Evolutionary conservation across 495 filamentous ascomycete species (phyloP).

Genomic region (Hypoxylon trugodes): DNA sequence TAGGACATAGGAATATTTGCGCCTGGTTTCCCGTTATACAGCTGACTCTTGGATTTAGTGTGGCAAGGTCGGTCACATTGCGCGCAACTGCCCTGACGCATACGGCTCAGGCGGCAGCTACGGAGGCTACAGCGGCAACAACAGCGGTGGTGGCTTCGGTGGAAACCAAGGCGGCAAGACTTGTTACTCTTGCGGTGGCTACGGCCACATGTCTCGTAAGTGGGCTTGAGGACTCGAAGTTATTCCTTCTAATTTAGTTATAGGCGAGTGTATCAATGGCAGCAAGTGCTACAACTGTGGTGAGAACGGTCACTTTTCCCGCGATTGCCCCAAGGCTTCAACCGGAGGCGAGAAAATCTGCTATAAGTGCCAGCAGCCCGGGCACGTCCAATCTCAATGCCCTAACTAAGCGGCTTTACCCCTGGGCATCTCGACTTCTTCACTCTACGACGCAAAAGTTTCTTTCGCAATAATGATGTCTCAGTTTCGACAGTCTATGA

Average conservation of each 20-base stretch:
- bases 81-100: slow-evolving; percentile 87
- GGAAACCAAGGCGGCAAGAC: slow-evolving; percentile 71
- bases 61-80: slow-evolving; percentile 95
- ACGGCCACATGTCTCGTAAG: slow-evolving; percentile 91
- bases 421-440: slow-evolving; percentile 15
- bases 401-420: slow-evolving; percentile 61
- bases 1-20: slow-evolving; percentile 18
- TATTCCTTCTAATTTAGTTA: slow-evolving; percentile 22
- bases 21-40: not conserved
- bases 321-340: slow-evolving; percentile 92
- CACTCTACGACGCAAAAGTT: slow-evolving; percentile 46
- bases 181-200: slow-evolving; percentile 96
- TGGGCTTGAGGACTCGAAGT: slow-evolving; percentile 10
- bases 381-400: slow-evolving; percentile 94
- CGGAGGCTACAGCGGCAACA: slow-evolving; percentile 51
- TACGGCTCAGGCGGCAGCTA: slow-evolving; percentile 53
- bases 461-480: slow-evolving; percentile 7
- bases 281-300: slow-evolving; percentile 99
- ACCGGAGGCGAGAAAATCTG: slow-evolving; percentile 87
- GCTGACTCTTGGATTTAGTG: slow-evolving; percentile 60
- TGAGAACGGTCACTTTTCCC: slow-evolving; percentile 90
- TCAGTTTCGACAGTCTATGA: slow-evolving; percentile 21
- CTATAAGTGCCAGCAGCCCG: slow-evolving; percentile 99
- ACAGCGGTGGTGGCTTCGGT: slow-evolving; percentile 58
- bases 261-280: slow-evolving; percentile 92